Conservation (phyloP, 345 rosid genomes). For the Hibiscus mutabilis region DNA sequence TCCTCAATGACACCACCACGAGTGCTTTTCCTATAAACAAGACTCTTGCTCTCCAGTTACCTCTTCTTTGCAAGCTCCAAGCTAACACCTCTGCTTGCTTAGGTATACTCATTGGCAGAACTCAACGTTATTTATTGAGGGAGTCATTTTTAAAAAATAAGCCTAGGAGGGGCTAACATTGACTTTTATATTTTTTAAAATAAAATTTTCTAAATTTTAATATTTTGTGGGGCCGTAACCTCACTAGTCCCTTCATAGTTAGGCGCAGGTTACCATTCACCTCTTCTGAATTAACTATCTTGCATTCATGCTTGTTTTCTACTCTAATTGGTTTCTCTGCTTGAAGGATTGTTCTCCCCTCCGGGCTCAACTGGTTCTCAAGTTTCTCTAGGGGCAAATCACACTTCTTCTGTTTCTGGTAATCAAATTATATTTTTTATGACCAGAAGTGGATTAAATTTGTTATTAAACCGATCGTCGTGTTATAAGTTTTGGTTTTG, state of each 20-base stretch:
- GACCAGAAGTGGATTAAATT: too few species aligned
- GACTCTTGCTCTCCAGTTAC: constrained; percentile 57
- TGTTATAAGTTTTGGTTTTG: neutral
- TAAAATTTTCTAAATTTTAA: too few species aligned
- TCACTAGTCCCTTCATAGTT: too few species aligned
- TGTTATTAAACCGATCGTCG: too few species aligned
- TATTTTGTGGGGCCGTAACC: too few species aligned
- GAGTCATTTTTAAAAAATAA: too few species aligned
- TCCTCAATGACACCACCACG: constrained; percentile 47
- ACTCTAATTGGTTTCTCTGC: neutral
- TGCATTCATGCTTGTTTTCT: neutral
- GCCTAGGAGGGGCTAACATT: too few species aligned
- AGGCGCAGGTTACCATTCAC: too few species aligned
- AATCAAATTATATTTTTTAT: constrained; percentile 10
- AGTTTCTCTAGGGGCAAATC: constrained; percentile 32
- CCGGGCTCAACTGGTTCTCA: constrained; percentile 37
- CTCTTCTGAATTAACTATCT: neutral
- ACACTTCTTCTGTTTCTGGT: constrained; percentile 41
- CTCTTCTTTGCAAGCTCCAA: constrained; percentile 46
- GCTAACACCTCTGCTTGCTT: constrained; percentile 47
- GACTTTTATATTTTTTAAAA: too few species aligned
- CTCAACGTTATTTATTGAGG: too few species aligned
- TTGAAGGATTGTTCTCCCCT: constrained; percentile 27
- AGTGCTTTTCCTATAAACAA: constrained; percentile 53
- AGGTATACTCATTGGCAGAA: constrained; percentile 20